Base-by-base conservation (phyloP, 345 rosid genomes). In the Sonneratia alba region DNA sequence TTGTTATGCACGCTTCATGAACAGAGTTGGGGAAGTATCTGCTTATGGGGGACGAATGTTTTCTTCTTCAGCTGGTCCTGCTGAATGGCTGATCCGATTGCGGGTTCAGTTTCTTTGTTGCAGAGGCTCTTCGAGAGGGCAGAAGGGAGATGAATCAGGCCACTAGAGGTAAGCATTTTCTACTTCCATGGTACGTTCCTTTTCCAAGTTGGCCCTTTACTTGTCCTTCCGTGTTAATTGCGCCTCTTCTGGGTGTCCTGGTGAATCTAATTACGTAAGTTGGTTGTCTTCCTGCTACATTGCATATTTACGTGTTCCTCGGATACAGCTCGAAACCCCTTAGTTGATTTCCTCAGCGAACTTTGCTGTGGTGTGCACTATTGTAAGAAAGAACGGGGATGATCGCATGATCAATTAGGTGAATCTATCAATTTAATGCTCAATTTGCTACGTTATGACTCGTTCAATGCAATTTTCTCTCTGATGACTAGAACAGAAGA, bases 91-190 rank as follows among this genome's bases (percentile, higher is more conserved):
- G 6, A 56, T 56, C 7, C 32, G 27, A 56, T 9, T 37, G 13
- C 36, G 7, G 11, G 45, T 40, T 27, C 43, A 59, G 36, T 24
- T 34, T 62, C 32, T 27, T 76, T 27, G 32, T 73, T 79, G 82
- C 89, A 93, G 98, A 91, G 86, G 94, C 80, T 57, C 91, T 93
- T 77, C 83, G 97, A 27, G 90, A 88, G 86, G 91, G 97, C 74
- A 93, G 89, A 74, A 82, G 92, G 76, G 96, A 91, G 81, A 87
- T 93, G 97, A 80, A 85, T 72, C 83, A 87, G 73, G 97, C 98
- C 74, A 88, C 93, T 18, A 86, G 98, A 88, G 98, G 98, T 93
- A 82, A 63, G 0, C 21, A 32, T 27, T 51, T 69, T 69, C 0
- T 63, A 12, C 15, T 4, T 14, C 16, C 66, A 36, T 36, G 34